phyloP scores from a whole-genome alignment of 176 grass and related monocot genomes.

The Neostapfia colusana region DNA sequence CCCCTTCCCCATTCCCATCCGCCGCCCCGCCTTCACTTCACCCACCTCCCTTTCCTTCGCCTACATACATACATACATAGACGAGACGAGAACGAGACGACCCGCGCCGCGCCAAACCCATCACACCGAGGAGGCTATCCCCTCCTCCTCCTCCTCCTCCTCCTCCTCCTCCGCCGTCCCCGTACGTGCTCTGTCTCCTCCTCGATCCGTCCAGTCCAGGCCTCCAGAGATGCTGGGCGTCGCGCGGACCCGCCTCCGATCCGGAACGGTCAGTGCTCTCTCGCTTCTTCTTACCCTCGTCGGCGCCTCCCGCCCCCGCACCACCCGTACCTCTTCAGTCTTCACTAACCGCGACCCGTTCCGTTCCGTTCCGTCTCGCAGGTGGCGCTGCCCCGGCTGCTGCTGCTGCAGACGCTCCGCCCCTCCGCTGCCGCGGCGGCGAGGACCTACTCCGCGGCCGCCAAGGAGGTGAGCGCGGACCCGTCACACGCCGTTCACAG shows the following conservation, averaged over 20 bases:
- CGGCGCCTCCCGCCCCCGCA: no score
- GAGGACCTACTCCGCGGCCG: constrained; percentile 56
- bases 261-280: constrained; percentile 51
- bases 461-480: constrained; percentile 98
- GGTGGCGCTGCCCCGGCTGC: constrained; percentile 65
- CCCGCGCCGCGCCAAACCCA: not conserved
- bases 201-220: no score
- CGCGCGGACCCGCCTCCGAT: constrained; percentile 68
- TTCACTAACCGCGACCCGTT: constrained; percentile 10
- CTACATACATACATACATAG: no score
- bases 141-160: no score
- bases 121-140: no score
- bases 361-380: constrained; percentile 22
- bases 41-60: no score
- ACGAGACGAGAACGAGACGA: not conserved
- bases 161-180: not conserved
- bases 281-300: no score
- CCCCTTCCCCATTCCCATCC: no score
- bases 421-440: constrained; percentile 39
- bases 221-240: constrained; percentile 70
- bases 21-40: no score
- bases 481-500: no score
- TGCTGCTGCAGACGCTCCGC: constrained; percentile 52
- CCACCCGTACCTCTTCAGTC: no score
- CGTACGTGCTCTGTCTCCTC: not conserved